A percentile compares a stretch with the other conserved stretches of the same genome.
Conservation (phyloP, 345 rosid species). For the Syzygium jambos region DNA sequence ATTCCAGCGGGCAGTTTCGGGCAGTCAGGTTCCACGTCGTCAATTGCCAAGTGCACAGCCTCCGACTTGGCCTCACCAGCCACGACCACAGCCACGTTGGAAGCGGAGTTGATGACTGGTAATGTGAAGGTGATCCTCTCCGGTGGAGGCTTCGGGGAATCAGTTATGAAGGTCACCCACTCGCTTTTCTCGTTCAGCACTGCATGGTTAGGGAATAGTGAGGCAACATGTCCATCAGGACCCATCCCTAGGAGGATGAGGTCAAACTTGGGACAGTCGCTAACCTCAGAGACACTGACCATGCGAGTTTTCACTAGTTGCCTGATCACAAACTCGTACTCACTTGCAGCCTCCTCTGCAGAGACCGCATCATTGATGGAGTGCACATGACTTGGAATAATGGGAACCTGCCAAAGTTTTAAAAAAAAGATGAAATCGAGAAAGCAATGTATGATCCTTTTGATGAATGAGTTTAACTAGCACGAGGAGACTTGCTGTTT, state of each 20-base stretch:
- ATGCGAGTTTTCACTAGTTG: slow-evolving; percentile 64
- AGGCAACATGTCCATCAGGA: slow-evolving; percentile 83
- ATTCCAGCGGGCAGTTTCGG: slow-evolving; percentile 49
- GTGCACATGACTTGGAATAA: slow-evolving; percentile 68
- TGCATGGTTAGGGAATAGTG: slow-evolving; percentile 71
- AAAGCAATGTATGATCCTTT: neutral
- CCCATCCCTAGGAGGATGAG: slow-evolving; percentile 89
- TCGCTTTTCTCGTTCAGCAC: slow-evolving; percentile 45
- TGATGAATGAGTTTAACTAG: neutral
- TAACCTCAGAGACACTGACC: slow-evolving; percentile 52
- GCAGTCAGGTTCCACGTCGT: slow-evolving; percentile 27
- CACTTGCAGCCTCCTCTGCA: slow-evolving; percentile 75
- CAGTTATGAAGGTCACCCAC: slow-evolving; percentile 68
- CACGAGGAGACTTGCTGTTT: neutral
- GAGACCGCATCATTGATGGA: slow-evolving; percentile 72
- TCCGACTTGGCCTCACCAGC: slow-evolving; percentile 75
- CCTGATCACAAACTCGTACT: slow-evolving; percentile 62
- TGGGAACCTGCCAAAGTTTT: slow-evolving; percentile 42
- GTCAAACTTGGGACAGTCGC: slow-evolving; percentile 90
- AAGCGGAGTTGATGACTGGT: slow-evolving; percentile 86
- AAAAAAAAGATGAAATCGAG: neutral
- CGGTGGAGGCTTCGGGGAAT: slow-evolving; percentile 81
- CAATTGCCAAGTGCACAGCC: slow-evolving; percentile 54
- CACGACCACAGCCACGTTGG: slow-evolving; percentile 63
- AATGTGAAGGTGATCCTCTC: slow-evolving; percentile 93